A percentile compares a stretch with the other conserved stretches of the same genome.
Evolutionary conservation across 2,329 filamentous ascomycete genomes (phyloP).

Genomic region (Helicocarpus griseus): DNA sequence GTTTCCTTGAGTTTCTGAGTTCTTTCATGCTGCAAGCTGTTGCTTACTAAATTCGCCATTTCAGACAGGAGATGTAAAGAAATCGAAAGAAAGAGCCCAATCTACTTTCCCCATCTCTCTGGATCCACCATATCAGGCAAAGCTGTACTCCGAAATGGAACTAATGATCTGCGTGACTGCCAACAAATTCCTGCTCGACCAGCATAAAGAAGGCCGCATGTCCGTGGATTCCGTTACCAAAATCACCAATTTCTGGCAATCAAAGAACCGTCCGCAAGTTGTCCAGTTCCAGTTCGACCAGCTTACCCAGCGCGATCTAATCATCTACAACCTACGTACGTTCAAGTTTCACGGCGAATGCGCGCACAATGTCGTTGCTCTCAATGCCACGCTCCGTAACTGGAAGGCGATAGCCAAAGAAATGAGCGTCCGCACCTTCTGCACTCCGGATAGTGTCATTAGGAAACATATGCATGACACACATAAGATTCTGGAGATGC

Average conservation of each 20-base stretch:
- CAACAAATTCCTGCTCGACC: constrained; percentile 36
- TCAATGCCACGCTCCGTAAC: constrained; percentile 39
- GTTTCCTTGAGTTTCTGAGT: background rate
- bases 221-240: constrained; percentile 30
- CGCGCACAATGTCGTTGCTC: constrained; percentile 28
- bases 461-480: constrained; percentile 42
- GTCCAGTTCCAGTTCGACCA: constrained; percentile 46
- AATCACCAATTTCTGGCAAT: constrained; percentile 31
- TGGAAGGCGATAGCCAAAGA: constrained; percentile 40
- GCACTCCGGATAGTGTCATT: constrained; percentile 39
- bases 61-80: constrained; percentile 21
- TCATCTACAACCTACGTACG: constrained; percentile 36
- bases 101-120: constrained; percentile 30
- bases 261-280: constrained; percentile 39
- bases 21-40: background rate
- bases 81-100: constrained; percentile 13
- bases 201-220: constrained; percentile 31
- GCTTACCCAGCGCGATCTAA: constrained; percentile 39
- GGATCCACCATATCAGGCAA: constrained; percentile 31
- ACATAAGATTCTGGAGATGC: constrained; percentile 40
- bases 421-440: constrained; percentile 43
- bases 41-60: background rate
- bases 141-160: constrained; percentile 37
- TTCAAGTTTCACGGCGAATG: constrained; percentile 38
- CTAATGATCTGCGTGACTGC: constrained; percentile 36